Percentiles rank a stretch among this genome's conserved stretches.
Conservation (phyloP, 1,284 basidiomycete genomes). For the Rhodotorula sp. region DNA sequence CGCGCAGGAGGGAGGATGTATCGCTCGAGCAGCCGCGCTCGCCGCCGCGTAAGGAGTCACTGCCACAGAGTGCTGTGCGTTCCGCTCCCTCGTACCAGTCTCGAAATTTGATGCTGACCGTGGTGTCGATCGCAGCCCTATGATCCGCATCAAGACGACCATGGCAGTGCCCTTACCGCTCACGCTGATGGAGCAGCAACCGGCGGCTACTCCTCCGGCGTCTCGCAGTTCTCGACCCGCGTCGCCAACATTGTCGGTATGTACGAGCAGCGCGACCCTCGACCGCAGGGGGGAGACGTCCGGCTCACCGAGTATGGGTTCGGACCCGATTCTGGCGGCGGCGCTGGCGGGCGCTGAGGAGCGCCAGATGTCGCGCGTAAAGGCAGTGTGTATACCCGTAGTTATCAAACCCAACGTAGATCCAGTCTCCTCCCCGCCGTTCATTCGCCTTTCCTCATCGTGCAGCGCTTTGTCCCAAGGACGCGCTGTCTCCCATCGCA, state of each 20-base stretch:
- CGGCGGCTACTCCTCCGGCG: slow-evolving; percentile 12
- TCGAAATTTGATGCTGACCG: no score
- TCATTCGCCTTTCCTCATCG: not conserved
- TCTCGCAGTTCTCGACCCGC: slow-evolving; percentile 18
- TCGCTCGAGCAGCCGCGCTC: not conserved
- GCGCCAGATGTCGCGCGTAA: not conserved
- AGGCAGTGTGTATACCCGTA: no score
- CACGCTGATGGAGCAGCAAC: no score
- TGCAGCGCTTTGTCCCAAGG: no score
- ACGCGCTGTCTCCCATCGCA: no score
- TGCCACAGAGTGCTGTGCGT: no score
- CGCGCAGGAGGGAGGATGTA: not conserved
- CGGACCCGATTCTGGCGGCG: not conserved
- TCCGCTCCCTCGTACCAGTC: no score
- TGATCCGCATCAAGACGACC: no score
- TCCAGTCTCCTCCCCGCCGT: not conserved
- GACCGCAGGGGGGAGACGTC: not conserved
- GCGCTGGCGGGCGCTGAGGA: no score
- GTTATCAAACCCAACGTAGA: not conserved
- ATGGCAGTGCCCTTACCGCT: no score
- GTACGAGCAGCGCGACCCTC: slow-evolving; percentile 25
- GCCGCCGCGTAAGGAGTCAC: no score
- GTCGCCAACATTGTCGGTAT: slow-evolving; percentile 31
- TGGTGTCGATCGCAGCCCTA: no score
- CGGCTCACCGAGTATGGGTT: slow-evolving; percentile 22